Base-by-base conservation (phyloP, 208 protist species). In the Leishmania martiniquensis region DNA sequence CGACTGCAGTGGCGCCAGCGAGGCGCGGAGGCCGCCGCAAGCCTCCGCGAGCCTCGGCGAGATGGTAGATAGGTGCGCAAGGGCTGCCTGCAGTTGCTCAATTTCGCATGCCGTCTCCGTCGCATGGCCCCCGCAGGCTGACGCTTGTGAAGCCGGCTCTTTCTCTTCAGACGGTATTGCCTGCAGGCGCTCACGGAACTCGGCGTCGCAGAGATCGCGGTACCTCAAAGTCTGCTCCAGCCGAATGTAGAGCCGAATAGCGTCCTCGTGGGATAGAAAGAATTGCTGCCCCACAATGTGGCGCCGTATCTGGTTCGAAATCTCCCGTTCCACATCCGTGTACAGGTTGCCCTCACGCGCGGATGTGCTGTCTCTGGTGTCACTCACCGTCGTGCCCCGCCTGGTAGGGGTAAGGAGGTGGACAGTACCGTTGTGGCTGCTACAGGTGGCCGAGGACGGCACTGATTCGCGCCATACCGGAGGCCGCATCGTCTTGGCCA, bases 211-310 rank as follows among this genome's bases (percentile, higher is more conserved):
- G 62, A 81, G 55, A 25, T 72, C 77, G 1, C 69, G 77, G 67
- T 73, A 49, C 32, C 1, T 32, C 13, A 76, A 66, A 22, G 78
- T 63, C 79, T 80, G 73, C 51, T 83, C 57, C 0, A 84, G 72
- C 59, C 62, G 54, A 34, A 83, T 81, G 57, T 79, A 77, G 25
- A 76, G 72, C 15, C 78, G 78, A 37, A 78, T 37, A 34, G 73
- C 76, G 44, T 77, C 73, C 75, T 87, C 83, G 39, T 87, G 83
- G 2, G 55, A 62, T n/a, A 44, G 51, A 54, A 78, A 87, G 54
- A 84, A 78, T 25, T 59, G 15, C 51, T 70, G 70, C 39, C 81
- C 69, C 17, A 80, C 68, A 15, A 34, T 32, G 9, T 78, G 60
- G 22, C 60, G 73, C 10, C 80, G 73, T 42, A 47, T 39, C 49